A percentile compares a stretch with the other conserved stretches of the same genome.
These are phyloP conservation scores for Clarireedia monteithiana DNA, from an alignment of 2,329 filamentous ascomycete genomes.

Conservation along the genomic window DNA sequence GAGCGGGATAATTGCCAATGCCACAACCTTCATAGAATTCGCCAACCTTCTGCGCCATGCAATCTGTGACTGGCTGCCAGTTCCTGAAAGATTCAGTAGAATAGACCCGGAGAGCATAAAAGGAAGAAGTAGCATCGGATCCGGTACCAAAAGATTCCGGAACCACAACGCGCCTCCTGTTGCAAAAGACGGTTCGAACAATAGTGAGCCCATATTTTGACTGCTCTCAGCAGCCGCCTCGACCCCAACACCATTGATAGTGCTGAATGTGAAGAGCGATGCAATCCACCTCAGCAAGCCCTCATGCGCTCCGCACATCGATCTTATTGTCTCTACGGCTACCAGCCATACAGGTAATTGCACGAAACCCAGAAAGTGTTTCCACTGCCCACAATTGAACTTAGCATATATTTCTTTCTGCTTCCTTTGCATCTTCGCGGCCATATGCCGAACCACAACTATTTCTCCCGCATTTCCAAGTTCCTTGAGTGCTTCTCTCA, in stretches of 20 bases:
- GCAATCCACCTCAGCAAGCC: constrained; percentile 34
- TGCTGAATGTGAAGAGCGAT: background rate
- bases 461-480: constrained; percentile 21
- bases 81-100: constrained; percentile 36
- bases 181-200: constrained; percentile 32
- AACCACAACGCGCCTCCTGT: constrained; percentile 56
- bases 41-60: constrained; percentile 23
- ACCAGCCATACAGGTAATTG: constrained; percentile 40
- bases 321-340: constrained; percentile 39
- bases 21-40: constrained; percentile 30
- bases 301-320: constrained; percentile 36
- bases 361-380: constrained; percentile 28
- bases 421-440: constrained; percentile 22
- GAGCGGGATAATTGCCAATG: constrained; percentile 33
- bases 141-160: constrained; percentile 44
- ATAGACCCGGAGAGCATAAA: constrained; percentile 40
- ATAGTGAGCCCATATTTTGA: background rate
- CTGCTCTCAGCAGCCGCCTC: background rate
- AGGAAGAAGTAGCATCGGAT: constrained; percentile 43
- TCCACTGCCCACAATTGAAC: constrained; percentile 31
- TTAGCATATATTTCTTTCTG: constrained; percentile 27
- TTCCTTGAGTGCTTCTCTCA: constrained; percentile 22
- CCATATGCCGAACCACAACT: constrained; percentile 9
- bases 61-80: constrained; percentile 8
- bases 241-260: background rate